phyloP scores from a whole-genome alignment of 1,284 basidiomycete genomes.

The Ustilago cynodontis region DNA sequence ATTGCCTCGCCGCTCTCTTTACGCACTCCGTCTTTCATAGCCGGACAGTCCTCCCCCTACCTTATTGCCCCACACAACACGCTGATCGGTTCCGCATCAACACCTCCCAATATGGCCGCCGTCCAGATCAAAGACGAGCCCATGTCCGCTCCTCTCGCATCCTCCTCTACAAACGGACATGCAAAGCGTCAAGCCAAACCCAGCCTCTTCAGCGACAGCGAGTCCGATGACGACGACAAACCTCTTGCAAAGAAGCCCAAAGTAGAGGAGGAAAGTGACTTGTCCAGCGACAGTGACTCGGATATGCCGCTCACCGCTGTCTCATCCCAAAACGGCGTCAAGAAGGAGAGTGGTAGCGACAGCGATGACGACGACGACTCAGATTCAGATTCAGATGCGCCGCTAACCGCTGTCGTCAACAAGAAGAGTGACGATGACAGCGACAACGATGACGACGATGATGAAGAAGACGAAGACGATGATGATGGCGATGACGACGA shows the following conservation, averaged over 20 bases:
- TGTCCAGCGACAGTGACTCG: slow-evolving; percentile 42
- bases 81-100: background rate
- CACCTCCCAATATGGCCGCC: slow-evolving; percentile 13
- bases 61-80: no score
- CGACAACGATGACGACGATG: slow-evolving; percentile 33
- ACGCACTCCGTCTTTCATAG: background rate
- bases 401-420: slow-evolving; percentile 47
- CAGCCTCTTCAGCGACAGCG: slow-evolving; percentile 34
- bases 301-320: slow-evolving; percentile 49
- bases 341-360: slow-evolving; percentile 28
- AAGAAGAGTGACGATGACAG: slow-evolving; percentile 30
- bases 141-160: slow-evolving; percentile 25
- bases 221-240: slow-evolving; percentile 52
- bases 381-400: slow-evolving; percentile 56
- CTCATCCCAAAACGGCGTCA: slow-evolving; percentile 43
- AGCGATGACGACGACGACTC: slow-evolving; percentile 33
- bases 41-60: no score
- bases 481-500: slow-evolving; percentile 52
- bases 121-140: slow-evolving; percentile 52
- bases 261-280: slow-evolving; percentile 20
- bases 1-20: background rate
- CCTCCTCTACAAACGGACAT: slow-evolving; percentile 34
- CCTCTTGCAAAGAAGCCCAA: slow-evolving; percentile 47
- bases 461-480: slow-evolving; percentile 46
- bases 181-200: slow-evolving; percentile 34